Base-by-base conservation (phyloP, 1,284 basidiomycete species). In the Ceratobasidium sp. region DNA sequence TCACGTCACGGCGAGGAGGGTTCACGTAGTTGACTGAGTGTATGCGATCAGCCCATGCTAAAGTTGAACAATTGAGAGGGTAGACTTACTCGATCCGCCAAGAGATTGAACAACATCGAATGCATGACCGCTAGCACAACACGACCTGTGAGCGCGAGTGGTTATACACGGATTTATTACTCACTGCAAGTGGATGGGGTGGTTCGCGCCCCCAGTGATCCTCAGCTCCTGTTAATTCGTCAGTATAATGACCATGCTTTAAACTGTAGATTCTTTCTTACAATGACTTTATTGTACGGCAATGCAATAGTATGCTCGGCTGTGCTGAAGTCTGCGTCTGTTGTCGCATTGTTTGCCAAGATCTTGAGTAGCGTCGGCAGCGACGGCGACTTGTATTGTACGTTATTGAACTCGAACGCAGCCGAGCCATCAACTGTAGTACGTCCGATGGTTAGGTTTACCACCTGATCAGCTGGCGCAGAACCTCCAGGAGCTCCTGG, bases 11-110 rank as follows among this genome's bases (percentile, higher is more conserved):
- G 41, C 80, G 79, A 14, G 81, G 79, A 2, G 85, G 85, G 71
- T 86, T 84, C 13, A 74, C 68, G 76, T 80, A 84, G 79, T 86
- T 85, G 73, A 81, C 81, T 2, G 66, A 37, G 56, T 73, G 78
- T n/a, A 77, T 78, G 22, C 79, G 11, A 27, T 63, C 19, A 19
- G 19, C 7, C 14, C 6, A 11, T 19, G 3, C 11, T 14, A 16
- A 27, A 48, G 11, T 2, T 14, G 13, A 27, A 43, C 16, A 39
- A 59, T 8, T 3, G 31, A 31, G 19, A n/a, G 16, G 3, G 24
- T 19, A 19, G 54, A 29, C 46, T 27, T 43, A 63, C 61, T 63
- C 37, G 46, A 53, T 7, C 65, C 65, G 11, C 65, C 65, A 24
- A 68, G 49, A 43, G 79, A 79, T 76, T 81, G 80, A n/a, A 84